Evolutionary conservation across 2,329 filamentous ascomycete genomes (phyloP).

Genomic region (Aspergillus udagawae): DNA sequence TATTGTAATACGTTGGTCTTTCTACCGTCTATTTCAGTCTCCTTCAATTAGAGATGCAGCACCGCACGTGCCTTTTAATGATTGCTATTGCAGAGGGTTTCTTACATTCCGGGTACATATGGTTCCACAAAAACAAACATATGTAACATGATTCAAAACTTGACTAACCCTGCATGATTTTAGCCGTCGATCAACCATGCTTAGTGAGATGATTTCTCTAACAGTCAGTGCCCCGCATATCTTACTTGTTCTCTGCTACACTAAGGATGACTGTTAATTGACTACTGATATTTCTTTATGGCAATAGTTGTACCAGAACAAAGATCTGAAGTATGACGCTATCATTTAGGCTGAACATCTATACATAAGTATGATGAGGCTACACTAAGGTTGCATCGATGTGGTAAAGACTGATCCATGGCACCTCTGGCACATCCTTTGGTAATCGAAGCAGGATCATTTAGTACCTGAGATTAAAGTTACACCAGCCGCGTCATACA

Average conservation of each 20-base stretch:
- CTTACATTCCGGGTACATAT: too few species aligned
- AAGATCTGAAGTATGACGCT: neutral
- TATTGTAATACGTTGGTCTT: neutral
- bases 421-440: neutral
- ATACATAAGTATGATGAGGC: neutral
- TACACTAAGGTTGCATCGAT: neutral
- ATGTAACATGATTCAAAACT: too few species aligned
- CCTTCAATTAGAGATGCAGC: too few species aligned
- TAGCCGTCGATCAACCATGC: too few species aligned
- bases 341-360: neutral
- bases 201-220: too few species aligned
- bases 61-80: too few species aligned
- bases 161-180: too few species aligned
- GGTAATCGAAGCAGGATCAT: neutral
- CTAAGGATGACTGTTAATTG: neutral
- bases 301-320: neutral
- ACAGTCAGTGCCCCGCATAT: too few species aligned
- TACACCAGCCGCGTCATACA: neutral
- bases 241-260: neutral
- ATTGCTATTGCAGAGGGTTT: too few species aligned
- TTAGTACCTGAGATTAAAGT: neutral
- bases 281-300: neutral
- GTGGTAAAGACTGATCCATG: neutral
- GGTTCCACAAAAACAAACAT: too few species aligned
- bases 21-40: too few species aligned